A percentile compares a stretch with the other conserved stretches of the same genome.
Conservation (phyloP, 306 rosid genomes). For the Carpinus viminea region DNA sequence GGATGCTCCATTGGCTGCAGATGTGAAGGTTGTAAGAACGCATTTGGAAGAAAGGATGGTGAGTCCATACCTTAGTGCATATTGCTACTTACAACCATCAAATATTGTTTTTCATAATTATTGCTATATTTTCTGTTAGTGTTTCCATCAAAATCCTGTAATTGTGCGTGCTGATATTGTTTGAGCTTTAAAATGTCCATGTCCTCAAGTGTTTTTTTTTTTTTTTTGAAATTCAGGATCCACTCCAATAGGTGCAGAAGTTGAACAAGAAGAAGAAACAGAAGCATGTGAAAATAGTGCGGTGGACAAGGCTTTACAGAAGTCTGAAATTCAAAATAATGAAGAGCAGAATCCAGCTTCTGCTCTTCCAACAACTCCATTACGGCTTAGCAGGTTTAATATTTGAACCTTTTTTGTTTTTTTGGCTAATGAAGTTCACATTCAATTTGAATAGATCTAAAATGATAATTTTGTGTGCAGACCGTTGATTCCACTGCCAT, state of each 20-base stretch:
- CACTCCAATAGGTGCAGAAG: conserved; percentile 44
- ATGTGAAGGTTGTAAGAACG: conserved; percentile 88
- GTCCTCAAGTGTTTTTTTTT: conserved; percentile 9
- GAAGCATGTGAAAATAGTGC: conserved; percentile 48
- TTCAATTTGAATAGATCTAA: conserved; percentile 15
- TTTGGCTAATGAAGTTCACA: conserved; percentile 21
- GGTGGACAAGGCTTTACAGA: conserved; percentile 49
- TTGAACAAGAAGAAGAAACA: conserved; percentile 68
- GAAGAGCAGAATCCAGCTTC: conserved; percentile 57
- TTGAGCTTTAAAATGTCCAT: background rate
- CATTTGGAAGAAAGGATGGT: conserved; percentile 87
- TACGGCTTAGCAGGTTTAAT: conserved; percentile 58
- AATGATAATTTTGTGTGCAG: conserved; percentile 35
- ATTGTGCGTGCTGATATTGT: background rate
- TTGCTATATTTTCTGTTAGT: background rate
- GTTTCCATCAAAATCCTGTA: background rate
- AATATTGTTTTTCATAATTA: background rate
- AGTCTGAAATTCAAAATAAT: conserved; percentile 45
- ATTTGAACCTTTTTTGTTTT: conserved; percentile 21
- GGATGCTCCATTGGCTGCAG: conserved; percentile 85
- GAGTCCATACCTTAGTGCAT: conserved; percentile 29
- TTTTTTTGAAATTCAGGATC: conserved; percentile 49
- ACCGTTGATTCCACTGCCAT: conserved; percentile 51
- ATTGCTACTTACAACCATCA: conserved; percentile 7
- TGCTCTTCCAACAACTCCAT: conserved; percentile 60